Percentiles rank a stretch among this genome's conserved stretches.
phyloP scores from a whole-genome alignment of 2,329 filamentous ascomycete genomes.

The Fusarium pilosicola region DNA sequence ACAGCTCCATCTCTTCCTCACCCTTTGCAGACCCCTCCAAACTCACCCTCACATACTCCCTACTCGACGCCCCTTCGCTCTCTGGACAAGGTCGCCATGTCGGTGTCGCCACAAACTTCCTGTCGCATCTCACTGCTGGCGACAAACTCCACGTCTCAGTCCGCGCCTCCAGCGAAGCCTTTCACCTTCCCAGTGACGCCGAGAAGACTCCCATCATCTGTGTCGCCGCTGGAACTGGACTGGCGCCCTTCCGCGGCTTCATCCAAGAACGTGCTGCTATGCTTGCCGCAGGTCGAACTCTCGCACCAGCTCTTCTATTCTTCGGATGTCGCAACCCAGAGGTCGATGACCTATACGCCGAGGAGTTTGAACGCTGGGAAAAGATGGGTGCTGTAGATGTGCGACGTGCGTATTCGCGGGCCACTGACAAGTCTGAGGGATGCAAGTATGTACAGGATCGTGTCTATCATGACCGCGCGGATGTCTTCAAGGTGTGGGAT shows the following conservation, averaged over 20 bases:
- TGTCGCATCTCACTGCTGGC: conserved; percentile 58
- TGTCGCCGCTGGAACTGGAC: conserved; percentile 63
- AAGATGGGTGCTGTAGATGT: conserved; percentile 60
- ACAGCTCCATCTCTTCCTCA: conserved; percentile 76
- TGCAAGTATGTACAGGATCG: conserved; percentile 61
- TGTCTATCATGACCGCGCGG: conserved; percentile 50
- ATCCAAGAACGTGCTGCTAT: conserved; percentile 68
- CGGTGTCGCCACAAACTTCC: conserved; percentile 71
- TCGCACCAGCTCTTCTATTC: conserved; percentile 73
- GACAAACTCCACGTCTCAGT: conserved; percentile 63
- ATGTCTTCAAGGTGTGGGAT: conserved; percentile 53
- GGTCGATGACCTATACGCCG: conserved; percentile 68
- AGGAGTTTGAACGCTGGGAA: conserved; percentile 69
- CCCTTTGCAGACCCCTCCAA: conserved; percentile 67
- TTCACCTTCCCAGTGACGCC: conserved; percentile 59
- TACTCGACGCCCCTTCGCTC: conserved; percentile 67
- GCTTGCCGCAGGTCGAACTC: conserved; percentile 58
- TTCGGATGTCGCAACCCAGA: conserved; percentile 68
- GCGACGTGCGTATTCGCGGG: conserved; percentile 63
- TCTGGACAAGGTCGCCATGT: conserved; percentile 61
- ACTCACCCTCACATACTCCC: conserved; percentile 74
- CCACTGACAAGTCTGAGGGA: conserved; percentile 55
- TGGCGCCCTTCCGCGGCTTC: conserved; percentile 72
- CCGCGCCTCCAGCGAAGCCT: conserved; percentile 55
- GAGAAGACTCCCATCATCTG: conserved; percentile 62